Evolutionary conservation across 306 rosid species (phyloP), one percentile per base, ranked within the genome.

Genomic region (Vicia villosa): DNA sequence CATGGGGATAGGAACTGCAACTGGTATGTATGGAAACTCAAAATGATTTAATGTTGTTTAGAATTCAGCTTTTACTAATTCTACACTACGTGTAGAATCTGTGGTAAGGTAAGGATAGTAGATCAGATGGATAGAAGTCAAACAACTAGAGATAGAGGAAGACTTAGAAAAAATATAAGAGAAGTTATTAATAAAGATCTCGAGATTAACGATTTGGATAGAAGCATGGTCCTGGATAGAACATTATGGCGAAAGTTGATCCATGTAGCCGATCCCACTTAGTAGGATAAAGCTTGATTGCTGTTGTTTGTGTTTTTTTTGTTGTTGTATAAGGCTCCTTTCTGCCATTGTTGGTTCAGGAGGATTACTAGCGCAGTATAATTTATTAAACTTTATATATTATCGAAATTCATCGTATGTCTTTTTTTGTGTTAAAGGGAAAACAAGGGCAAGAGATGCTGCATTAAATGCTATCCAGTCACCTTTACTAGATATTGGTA

Each of bases 371-470:
- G 24, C 4, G 24, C 5, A 4, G 8, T 10, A 15, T 59, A 16
- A 36, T n/a, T 60, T 14, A 7, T 36, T 34, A 3, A 36, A 60
- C 47, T 24, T 12, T 17, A 49, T 68, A 1, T 51, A 32, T 68
- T 30, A 71, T 34, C 69, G 51, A 62, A 68, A 63, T 28, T 64
- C 43, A 67, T 52, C 76, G 58, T 38, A 19, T 57, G 55, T 45
- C 54, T 69, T 30, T n/a, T 11, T 77, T 28, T 62, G 73, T 80
- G 66, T 61, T 81, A 46, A 70, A 94, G 99, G 99, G 76, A 94
- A 94, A 84, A 89, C 96, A 52, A 89, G 99, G 84, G 97, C 99
- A 28, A 91, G 99, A 82, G 99, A 94, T 49, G 99, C 97, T 71
- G 98, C 98, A 11, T 85, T 92, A 81, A 92, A 92, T 72, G 98